Conservation (phyloP, 2,329 filamentous ascomycete genomes). For the Immersiporthe knoxdaviesiana region DNA sequence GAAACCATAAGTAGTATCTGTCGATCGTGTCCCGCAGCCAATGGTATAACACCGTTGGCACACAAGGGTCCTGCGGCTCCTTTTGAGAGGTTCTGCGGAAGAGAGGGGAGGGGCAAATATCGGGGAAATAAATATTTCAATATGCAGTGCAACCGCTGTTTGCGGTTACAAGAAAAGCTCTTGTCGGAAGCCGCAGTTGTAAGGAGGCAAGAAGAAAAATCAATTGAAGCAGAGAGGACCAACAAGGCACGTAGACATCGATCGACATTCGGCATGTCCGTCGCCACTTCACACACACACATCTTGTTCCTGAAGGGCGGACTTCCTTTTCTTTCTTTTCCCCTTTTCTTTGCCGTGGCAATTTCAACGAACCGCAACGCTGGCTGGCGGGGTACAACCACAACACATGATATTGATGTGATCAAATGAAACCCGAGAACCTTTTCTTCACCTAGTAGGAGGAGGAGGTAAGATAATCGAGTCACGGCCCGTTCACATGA, state of each 20-base stretch:
- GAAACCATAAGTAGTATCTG: background rate
- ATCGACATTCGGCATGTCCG: too few relatives aligned
- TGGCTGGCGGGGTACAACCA: background rate
- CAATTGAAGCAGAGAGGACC: background rate
- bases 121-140: background rate
- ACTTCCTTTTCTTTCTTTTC: too few relatives aligned
- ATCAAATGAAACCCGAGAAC: background rate
- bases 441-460: background rate
- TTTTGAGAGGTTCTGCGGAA: slow-evolving; percentile 4
- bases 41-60: slow-evolving; percentile 22
- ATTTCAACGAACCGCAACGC: background rate
- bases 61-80: slow-evolving; percentile 26
- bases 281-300: too few relatives aligned
- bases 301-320: too few relatives aligned
- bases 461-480: background rate
- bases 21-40: slow-evolving; percentile 13
- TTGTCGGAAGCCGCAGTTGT: background rate
- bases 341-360: background rate
- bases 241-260: too few relatives aligned
- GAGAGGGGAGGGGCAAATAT: background rate
- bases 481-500: background rate
- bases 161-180: background rate
- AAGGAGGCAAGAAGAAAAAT: background rate
- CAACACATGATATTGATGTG: background rate
- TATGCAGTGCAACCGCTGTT: background rate